A percentile compares a stretch with the other conserved stretches of the same genome.
These are phyloP conservation scores for Melastoma malabathricum DNA, from an alignment of 345 rosid species.

Conservation along the genomic window DNA sequence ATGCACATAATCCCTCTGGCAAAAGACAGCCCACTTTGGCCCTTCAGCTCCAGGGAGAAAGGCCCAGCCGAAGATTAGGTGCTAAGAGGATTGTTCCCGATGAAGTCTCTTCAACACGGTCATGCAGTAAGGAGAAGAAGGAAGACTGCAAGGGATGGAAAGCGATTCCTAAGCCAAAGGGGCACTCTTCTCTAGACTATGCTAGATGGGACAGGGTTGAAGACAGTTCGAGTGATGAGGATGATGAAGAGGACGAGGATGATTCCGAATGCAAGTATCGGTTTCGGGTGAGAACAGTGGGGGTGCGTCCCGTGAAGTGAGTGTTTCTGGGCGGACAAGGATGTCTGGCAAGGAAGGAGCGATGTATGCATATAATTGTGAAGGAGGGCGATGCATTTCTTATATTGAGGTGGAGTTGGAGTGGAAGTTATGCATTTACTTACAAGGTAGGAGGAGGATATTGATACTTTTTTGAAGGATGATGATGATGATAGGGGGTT, in stretches of 20 bases:
- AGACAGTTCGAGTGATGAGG: constrained; percentile 75
- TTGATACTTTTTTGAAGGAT: too few relatives aligned
- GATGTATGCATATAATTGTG: too few relatives aligned
- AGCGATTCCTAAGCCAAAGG: constrained; percentile 94
- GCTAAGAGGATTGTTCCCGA: neutral
- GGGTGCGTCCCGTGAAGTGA: constrained; percentile 70
- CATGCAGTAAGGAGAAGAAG: constrained; percentile 12
- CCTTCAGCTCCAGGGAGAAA: too few relatives aligned
- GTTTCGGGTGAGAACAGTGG: constrained; percentile 73
- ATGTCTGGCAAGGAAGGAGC: too few relatives aligned
- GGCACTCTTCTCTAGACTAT: constrained; percentile 80
- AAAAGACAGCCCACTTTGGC: neutral
- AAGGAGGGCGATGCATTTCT: too few relatives aligned
- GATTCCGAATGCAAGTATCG: constrained; percentile 60
- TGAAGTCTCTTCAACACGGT: too few relatives aligned
- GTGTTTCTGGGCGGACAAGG: too few relatives aligned
- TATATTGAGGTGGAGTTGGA: too few relatives aligned
- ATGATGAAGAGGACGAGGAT: constrained; percentile 43
- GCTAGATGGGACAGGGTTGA: constrained; percentile 76
- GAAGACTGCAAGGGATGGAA: constrained; percentile 54
- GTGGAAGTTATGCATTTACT: too few relatives aligned
- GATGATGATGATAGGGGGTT: too few relatives aligned
- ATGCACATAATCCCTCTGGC: constrained; percentile 10
- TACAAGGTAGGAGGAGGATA: too few relatives aligned
- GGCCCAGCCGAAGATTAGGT: neutral